Base-by-base conservation (phyloP, 306 rosid species). In the Cicer arietinum region DNA sequence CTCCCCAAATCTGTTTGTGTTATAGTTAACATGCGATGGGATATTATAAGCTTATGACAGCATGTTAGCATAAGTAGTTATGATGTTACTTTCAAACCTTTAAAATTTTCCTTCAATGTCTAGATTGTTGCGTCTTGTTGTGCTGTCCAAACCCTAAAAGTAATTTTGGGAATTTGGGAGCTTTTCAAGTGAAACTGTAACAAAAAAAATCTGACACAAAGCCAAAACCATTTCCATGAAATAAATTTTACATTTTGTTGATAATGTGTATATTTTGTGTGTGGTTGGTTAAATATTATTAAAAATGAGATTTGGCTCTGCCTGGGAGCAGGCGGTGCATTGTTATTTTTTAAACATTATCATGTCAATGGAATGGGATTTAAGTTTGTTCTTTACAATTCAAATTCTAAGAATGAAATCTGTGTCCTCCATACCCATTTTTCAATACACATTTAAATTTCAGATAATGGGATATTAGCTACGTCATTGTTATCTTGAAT, bases 1-100 rank as follows among this genome's bases (percentile, higher is more conserved):
- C 56, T 67, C 6, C 71, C 71, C 56, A 45, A 44, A 45, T 67
- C 41, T 67, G 54, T 40, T 22, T 47, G 25, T 68, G n/a, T 66
- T 44, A 8, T 64, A 57, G 30, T 22, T 22, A 22, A 22, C 30
- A 22, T 22, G 30, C 30, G 30, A 22, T 22, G 30, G 30, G 2
- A 22, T 22, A 22, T 22, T 22, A 22, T 22, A 22, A 1, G 30
- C 30, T 22, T 22, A 22, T 69, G 11, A 30, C 8, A 69, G 25
- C 57, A 20, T 0, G 4, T 35, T 30, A 22, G n/a, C 58, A n/a
- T 50, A 35, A 7, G 30, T 69, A 48, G 74, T 50, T 50, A 4
- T 67, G 30, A 48, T 22, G 60, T 50, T 50, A 14, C 60, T 41
- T 22, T 22, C 30, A 22, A 1, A 22, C 30, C 30, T 22, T 22